A percentile compares a stretch with the other conserved stretches of the same genome.
Evolutionary conservation across 345 rosid genomes (phyloP).

Genomic region (Gossypium stocksii): DNA sequence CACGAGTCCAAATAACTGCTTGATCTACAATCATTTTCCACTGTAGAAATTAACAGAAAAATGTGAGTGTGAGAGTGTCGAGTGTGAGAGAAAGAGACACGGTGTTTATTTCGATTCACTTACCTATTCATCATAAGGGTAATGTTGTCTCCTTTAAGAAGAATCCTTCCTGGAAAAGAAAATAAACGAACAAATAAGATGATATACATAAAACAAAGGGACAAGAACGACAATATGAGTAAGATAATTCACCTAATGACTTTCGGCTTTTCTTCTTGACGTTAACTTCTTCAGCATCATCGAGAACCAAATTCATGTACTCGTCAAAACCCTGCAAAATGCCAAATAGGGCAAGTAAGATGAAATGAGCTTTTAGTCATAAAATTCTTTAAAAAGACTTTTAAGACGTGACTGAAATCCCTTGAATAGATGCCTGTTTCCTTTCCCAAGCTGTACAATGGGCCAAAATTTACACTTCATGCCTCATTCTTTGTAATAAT

Average conservation of each 20-base stretch:
- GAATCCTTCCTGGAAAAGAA: conserved; percentile 65
- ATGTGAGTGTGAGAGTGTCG: not conserved
- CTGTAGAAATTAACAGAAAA: conserved; percentile 25
- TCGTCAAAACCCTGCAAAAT: conserved; percentile 78
- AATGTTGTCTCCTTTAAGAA: conserved; percentile 89
- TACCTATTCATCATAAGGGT: conserved; percentile 93
- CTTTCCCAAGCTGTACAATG: too few relatives aligned
- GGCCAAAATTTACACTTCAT: too few relatives aligned
- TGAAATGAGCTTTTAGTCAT: too few relatives aligned
- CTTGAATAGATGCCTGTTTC: too few relatives aligned
- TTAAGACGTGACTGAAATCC: too few relatives aligned
- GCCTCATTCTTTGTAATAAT: too few relatives aligned
- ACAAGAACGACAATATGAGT: not conserved
- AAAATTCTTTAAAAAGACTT: too few relatives aligned
- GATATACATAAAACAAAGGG: not conserved
- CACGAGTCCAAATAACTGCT: not conserved
- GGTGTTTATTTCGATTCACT: conserved; percentile 16
- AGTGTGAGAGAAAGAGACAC: not conserved
- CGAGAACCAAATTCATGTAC: conserved; percentile 94
- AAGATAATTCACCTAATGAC: conserved; percentile 45
- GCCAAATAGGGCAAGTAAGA: not conserved
- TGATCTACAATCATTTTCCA: conserved; percentile 39
- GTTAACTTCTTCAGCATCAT: conserved; percentile 93
- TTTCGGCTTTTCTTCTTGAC: conserved; percentile 84
- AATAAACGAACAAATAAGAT: not conserved